phyloP scores from a whole-genome alignment of 306 rosid genomes.

The Astragalus membranaceus region DNA sequence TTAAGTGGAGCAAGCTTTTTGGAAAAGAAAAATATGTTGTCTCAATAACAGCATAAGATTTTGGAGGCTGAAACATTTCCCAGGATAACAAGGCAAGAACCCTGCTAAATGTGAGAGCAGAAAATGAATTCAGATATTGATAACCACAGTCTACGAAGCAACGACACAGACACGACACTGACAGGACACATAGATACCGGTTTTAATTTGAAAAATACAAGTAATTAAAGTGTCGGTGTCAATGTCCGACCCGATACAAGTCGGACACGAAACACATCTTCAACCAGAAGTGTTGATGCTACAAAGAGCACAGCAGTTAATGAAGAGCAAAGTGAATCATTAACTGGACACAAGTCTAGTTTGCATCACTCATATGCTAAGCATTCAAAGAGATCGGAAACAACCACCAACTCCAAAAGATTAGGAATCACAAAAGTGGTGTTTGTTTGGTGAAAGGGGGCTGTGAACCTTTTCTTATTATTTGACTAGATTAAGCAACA shows the following conservation, averaged over 20 bases:
- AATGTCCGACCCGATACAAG: no score
- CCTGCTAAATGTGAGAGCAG: neutral
- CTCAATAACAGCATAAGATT: neutral
- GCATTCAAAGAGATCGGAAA: neutral
- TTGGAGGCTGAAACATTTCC: neutral
- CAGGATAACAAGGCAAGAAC: neutral
- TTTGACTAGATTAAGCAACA: neutral
- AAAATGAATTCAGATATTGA: neutral
- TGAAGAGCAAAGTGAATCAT: neutral
- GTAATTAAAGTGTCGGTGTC: no score
- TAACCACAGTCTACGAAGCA: no score
- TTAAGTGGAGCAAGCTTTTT: neutral
- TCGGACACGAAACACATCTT: no score
- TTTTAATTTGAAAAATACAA: no score
- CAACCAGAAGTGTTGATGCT: no score
- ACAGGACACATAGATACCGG: no score
- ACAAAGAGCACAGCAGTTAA: slow-evolving; percentile 8
- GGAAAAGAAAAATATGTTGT: neutral
- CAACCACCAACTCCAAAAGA: neutral
- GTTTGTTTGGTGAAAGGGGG: neutral
- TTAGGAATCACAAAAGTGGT: neutral
- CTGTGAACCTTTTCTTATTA: neutral
- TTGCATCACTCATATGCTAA: neutral
- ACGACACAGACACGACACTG: no score
- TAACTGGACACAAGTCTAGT: neutral